phyloP scores from a whole-genome alignment of 2,329 filamentous ascomycete species.

The Sporothrix luriei region DNA sequence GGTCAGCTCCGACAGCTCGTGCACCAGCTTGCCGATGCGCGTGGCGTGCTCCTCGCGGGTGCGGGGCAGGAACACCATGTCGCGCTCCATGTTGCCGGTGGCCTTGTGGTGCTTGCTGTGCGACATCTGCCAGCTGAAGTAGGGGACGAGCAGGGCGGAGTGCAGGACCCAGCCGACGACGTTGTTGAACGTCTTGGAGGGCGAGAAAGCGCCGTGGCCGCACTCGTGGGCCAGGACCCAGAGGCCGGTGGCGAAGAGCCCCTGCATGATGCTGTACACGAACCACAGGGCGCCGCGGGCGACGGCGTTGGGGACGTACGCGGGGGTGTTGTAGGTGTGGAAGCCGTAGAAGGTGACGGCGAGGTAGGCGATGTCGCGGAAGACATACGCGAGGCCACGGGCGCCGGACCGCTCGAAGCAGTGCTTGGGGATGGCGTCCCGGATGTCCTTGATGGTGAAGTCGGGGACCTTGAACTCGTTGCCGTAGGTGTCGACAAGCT shows the following conservation, averaged over 20 bases:
- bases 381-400: conserved; percentile 78
- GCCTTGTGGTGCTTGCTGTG: conserved; percentile 99
- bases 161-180: conserved; percentile 89
- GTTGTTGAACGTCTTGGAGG: conserved; percentile 89
- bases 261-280: conserved; percentile 77
- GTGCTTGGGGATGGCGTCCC: conserved; percentile 95
- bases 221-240: conserved; percentile 99
- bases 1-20: conserved; percentile 84
- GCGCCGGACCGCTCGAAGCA: conserved; percentile 87
- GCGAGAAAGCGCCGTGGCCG: conserved; percentile 93
- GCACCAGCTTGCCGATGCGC: conserved; percentile 70
- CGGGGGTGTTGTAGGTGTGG: conserved; percentile 86
- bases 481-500: conserved; percentile 87
- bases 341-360: conserved; percentile 80
- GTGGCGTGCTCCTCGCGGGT: conserved; percentile 80
- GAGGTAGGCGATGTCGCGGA: conserved; percentile 74
- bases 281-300: conserved; percentile 66
- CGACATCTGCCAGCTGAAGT: conserved; percentile 99
- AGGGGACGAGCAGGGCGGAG: conserved; percentile 82
- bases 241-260: conserved; percentile 87
- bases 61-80: conserved; percentile 98
- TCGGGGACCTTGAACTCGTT: conserved; percentile 92
- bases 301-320: conserved; percentile 71
- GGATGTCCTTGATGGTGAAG: conserved; percentile 96
- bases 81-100: conserved; percentile 92